phyloP scores from a whole-genome alignment of 2,329 filamentous ascomycete species.

The Lasiodiplodia gonubiensis region DNA sequence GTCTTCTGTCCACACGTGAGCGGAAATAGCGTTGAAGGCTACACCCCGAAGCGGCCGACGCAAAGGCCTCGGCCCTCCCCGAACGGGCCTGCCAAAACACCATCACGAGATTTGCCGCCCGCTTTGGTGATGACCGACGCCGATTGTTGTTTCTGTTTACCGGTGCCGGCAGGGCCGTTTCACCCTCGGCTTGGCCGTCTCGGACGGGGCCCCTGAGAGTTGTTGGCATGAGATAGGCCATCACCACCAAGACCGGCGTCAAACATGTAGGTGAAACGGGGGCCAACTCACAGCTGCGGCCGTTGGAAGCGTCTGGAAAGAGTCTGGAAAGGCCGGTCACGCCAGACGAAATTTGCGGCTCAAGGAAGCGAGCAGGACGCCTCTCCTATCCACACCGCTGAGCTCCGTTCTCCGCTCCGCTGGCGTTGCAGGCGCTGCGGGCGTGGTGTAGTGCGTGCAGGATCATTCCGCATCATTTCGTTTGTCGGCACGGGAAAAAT shows the following conservation, averaged over 20 bases:
- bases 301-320: not conserved
- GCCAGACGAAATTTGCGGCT: slow-evolving; percentile 18
- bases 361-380: slow-evolving; percentile 6
- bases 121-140: not conserved
- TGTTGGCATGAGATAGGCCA: not conserved
- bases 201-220: not conserved
- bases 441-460: slow-evolving; percentile 10
- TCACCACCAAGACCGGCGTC: not conserved
- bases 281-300: not conserved
- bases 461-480: slow-evolving; percentile 24
- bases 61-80: not conserved
- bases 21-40: slow-evolving; percentile 1
- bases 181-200: slow-evolving; percentile 6
- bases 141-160: not conserved
- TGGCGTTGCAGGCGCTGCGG: not conserved
- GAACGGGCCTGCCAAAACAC: not conserved
- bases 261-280: not conserved
- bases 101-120: slow-evolving; percentile 1
- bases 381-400: slow-evolving; percentile 6
- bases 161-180: not conserved
- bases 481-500: slow-evolving; percentile 21
- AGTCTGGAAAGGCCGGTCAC: slow-evolving; percentile 17
- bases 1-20: slow-evolving; percentile 6
- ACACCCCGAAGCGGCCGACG: not conserved
- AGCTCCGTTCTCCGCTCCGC: not conserved